These are phyloP conservation scores for Linnemannia zychae DNA, from an alignment of 192 early-diverging fungal species.

Conservation along the genomic window DNA sequence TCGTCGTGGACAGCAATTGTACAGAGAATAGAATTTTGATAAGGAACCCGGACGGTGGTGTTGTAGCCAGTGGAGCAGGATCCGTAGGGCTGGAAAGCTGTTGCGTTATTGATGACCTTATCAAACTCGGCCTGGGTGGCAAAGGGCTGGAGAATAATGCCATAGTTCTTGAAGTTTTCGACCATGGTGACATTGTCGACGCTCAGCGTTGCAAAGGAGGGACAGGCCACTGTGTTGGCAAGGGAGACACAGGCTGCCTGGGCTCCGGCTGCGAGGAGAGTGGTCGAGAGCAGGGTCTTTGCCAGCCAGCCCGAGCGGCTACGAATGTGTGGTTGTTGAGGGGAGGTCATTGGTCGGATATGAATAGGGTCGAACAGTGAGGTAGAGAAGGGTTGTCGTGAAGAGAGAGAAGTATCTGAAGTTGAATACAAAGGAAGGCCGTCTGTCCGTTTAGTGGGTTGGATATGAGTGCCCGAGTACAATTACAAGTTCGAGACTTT, in stretches of 20 bases:
- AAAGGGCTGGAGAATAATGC: conserved; percentile 29
- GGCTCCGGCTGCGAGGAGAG: conserved; percentile 21
- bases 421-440: not conserved
- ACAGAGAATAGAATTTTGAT: conserved; percentile 44
- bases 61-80: conserved; percentile 32
- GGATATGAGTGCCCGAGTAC: not conserved
- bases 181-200: conserved; percentile 23
- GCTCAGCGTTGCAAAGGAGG: conserved; percentile 7
- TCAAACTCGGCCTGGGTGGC: conserved; percentile 34
- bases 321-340: conserved; percentile 4
- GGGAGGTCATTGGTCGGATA: not conserved
- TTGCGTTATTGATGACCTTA: conserved; percentile 26
- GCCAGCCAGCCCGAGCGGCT: conserved; percentile 10
- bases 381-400: conserved; percentile 4
- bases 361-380: not conserved
- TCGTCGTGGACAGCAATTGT: conserved; percentile 19
- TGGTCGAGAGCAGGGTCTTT: conserved; percentile 13
- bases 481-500: not conserved
- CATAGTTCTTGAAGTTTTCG: not conserved
- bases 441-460: not conserved
- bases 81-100: conserved; percentile 23
- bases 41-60: conserved; percentile 19
- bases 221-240: conserved; percentile 27
- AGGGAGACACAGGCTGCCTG: conserved; percentile 40
- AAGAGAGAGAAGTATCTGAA: not conserved